phyloP scores from a whole-genome alignment of 2,329 filamentous ascomycete species.

The Pseudocercospora musae region DNA sequence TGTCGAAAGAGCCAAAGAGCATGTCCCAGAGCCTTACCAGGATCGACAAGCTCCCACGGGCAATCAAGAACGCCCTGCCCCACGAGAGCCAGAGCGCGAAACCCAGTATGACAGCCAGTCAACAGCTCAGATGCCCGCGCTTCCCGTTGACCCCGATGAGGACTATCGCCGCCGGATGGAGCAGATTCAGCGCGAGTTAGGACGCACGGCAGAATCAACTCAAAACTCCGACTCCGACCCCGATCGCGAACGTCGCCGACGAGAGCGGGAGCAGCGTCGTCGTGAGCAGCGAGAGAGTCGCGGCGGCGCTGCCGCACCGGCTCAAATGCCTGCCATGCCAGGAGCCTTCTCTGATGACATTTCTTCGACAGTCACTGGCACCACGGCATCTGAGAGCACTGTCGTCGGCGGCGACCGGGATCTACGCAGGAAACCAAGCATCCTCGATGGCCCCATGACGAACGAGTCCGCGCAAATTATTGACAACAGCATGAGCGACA shows the following conservation, averaged over 20 bases:
- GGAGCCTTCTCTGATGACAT: conserved; percentile 27
- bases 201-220: conserved; percentile 30
- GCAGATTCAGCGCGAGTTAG: conserved; percentile 46
- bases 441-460: conserved; percentile 33
- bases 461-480: conserved; percentile 33
- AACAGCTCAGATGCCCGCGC: conserved; percentile 23
- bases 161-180: conserved; percentile 51
- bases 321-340: conserved; percentile 20
- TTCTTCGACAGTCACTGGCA: conserved; percentile 11
- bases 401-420: conserved; percentile 9
- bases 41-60: conserved; percentile 9
- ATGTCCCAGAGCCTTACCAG: background rate
- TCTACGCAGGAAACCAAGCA: conserved; percentile 29
- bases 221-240: conserved; percentile 30
- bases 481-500: conserved; percentile 34
- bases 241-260: conserved; percentile 32
- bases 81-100: conserved; percentile 23
- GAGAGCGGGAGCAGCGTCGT: conserved; percentile 33
- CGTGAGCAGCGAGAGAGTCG: conserved; percentile 27
- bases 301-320: conserved; percentile 9
- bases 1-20: conserved; percentile 9
- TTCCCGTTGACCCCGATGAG: conserved; percentile 46
- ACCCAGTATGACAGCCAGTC: conserved; percentile 17
- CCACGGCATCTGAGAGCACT: conserved; percentile 2
- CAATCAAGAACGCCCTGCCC: conserved; percentile 13